Evolutionary conservation across 495 filamentous ascomycete species (phyloP), one percentile per base, ranked within the genome.

Genomic region (Penicillium ochrochloron): DNA sequence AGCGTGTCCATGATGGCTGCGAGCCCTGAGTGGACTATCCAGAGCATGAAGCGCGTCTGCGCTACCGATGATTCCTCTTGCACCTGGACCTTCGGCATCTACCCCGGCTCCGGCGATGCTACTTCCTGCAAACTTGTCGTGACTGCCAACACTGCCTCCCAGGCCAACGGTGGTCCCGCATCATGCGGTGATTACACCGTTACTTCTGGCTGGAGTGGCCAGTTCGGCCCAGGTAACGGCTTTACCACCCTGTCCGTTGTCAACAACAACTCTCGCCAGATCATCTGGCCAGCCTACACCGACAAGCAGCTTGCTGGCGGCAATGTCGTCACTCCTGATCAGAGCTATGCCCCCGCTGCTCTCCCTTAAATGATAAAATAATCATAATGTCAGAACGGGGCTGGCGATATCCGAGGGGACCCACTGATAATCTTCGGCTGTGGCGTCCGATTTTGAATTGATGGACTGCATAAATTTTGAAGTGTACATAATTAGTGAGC

Each of bases 141-240:
- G 52, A 73, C 68, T 15, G 77, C 70, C 53, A 50, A 66, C 9
- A 71, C 70, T 29, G 83, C 83, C 57, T 80, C 73, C 71, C 70
- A 72, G 23, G 66, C 77, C 23, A 70, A 74, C 54, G 80, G 78
- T 51, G 75, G 69, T 31, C 75, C 76, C 25, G 61, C 71, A 63
- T 66, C 27, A 37, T 86, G 83, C 71, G 84, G 82, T 34, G 70
- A 66, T 48, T 86, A 73, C 74, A 84, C 78, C 61, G 64, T 87
- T 59, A 85, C 76, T 51, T 82, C 81, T 17, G 75, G 74, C 69
- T 87, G 84, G 84, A 85, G 83, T 73, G 83, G 81, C 63, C 78
- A 83, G 63, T 87, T 86, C 59, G 84, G 83, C 63, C 59, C 63
- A 9, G 79, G 67, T 51, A 75, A 83, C 50, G 85, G 84, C 51